These are phyloP conservation scores for Pseudogymnoascus verrucosus DNA, from an alignment of 2,329 filamentous ascomycete species.

Conservation along the genomic window DNA sequence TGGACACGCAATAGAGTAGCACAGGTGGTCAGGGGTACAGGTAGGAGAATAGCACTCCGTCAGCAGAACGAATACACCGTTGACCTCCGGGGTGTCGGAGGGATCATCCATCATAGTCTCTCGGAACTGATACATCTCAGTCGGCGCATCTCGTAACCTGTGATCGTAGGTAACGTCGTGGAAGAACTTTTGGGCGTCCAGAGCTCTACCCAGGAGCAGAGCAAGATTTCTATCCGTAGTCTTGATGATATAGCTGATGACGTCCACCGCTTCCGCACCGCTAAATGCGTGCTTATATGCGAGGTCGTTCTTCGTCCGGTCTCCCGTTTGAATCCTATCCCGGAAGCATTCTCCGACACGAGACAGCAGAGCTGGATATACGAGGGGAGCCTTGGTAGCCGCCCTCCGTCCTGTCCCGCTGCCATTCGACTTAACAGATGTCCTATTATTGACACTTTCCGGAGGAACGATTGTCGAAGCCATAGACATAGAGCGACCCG, in stretches of 20 bases:
- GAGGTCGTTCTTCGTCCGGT: constrained; percentile 91
- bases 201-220: constrained; percentile 76
- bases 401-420: constrained; percentile 23
- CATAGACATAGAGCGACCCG: constrained; percentile 77
- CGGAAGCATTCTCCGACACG: constrained; percentile 87
- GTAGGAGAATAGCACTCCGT: constrained; percentile 98
- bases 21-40: constrained; percentile 88
- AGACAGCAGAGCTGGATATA: constrained; percentile 91
- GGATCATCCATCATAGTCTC: constrained; percentile 81
- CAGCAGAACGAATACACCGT: constrained; percentile 91
- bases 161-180: constrained; percentile 99
- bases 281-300: constrained; percentile 97
- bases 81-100: constrained; percentile 67
- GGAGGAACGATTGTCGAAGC: constrained; percentile 69
- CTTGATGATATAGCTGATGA: constrained; percentile 93
- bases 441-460: constrained; percentile 37
- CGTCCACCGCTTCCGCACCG: constrained; percentile 88
- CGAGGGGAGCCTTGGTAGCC: constrained; percentile 62
- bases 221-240: constrained; percentile 94
- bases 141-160: constrained; percentile 82
- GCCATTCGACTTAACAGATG: constrained; percentile 26
- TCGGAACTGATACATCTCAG: constrained; percentile 93
- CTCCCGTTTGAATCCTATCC: constrained; percentile 75
- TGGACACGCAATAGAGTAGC: constrained; percentile 96
- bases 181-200: constrained; percentile 98